phyloP scores from a whole-genome alignment of 371 early-diverging fungal genomes.

The Rhizopus arrhizus region DNA sequence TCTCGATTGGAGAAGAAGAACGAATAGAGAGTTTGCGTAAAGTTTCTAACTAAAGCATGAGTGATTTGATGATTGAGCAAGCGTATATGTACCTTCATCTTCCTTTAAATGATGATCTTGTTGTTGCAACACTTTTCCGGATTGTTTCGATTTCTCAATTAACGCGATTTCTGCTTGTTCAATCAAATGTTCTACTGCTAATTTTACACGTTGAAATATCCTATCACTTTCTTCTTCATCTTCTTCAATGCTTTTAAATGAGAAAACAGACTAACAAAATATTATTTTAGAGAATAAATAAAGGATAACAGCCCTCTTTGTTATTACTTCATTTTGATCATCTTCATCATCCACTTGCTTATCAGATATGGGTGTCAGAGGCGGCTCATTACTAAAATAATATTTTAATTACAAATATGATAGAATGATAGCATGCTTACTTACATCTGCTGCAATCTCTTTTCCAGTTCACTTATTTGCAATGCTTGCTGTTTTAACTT shows the following conservation, averaged over 20 bases:
- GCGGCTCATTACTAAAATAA: constrained; percentile 26
- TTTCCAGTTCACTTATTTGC: constrained; percentile 48
- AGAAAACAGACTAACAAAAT: too few species aligned
- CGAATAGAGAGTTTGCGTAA: constrained; percentile 15
- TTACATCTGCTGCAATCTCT: constrained; percentile 30
- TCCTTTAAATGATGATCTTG: constrained; percentile 3
- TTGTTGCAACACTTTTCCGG: constrained; percentile 30
- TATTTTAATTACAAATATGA: not conserved
- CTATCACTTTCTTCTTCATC: constrained; percentile 16
- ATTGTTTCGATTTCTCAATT: constrained; percentile 28
- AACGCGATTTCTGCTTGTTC: constrained; percentile 33
- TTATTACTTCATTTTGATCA: constrained; percentile 11
- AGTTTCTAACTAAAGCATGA: constrained; percentile 6
- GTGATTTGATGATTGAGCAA: not conserved
- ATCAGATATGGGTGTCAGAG: constrained; percentile 33
- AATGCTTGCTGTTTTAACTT: constrained; percentile 46
- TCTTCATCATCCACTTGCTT: constrained; percentile 17
- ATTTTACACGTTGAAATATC: constrained; percentile 30
- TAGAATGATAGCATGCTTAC: not conserved
- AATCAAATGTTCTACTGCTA: constrained; percentile 30
- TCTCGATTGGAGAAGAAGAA: constrained; percentile 1
- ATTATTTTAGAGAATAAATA: too few species aligned
- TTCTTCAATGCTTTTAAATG: too few species aligned
- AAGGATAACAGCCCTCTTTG: constrained; percentile 14
- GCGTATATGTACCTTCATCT: constrained; percentile 17